Base-by-base conservation (phyloP, 2,329 filamentous ascomycete genomes). In the Diaporthe destruens region DNA sequence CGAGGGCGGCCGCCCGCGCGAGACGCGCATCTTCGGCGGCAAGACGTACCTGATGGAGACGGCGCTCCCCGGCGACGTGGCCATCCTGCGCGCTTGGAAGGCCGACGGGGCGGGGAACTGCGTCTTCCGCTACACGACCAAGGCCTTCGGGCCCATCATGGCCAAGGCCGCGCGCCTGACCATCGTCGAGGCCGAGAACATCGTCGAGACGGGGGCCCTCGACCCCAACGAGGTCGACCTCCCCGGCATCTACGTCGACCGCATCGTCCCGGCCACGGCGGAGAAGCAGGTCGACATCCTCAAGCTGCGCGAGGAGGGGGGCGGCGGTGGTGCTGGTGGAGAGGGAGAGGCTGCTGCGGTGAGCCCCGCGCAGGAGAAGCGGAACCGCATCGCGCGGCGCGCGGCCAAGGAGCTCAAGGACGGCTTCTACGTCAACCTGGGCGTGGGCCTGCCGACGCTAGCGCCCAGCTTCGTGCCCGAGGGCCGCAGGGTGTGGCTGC, bases 101-200 rank as follows among this genome's bases (percentile, higher is more conserved):
- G 93, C 88, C 0, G 93, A 96, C 78, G 89, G 90, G 74, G 89
- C 92, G 6, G 93, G 93, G 16, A 96, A 96, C 82, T 94, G 92
- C 79, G 88, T 94, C 51, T 96, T 97, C 85, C 87, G 93, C 80
- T 92, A 93, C 81, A 92, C 93, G 0, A 94, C 92, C 42, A 93
- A 93, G 80, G 90, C 92, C 0, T 95, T 94, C 75, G 92, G 90
- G 1, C 88, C 90, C 7, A 87, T 94, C 75, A 94, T 95, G 92
- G 94, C 93, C 73, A 95, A 96, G 82, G 94, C 94, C 0, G 94
- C 93, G 0, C 89, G 88, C 61, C 79, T 93, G 51, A 92, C 93
- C 34, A 95, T 97, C 53, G 93, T 96, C 49, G 94, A 97, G 80
- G 94, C 94, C 1, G 94, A 97, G 78, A 88, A 96, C 75, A 94